phyloP scores from a whole-genome alignment of 495 filamentous ascomycete genomes.

The Neurospora hispaniola region DNA sequence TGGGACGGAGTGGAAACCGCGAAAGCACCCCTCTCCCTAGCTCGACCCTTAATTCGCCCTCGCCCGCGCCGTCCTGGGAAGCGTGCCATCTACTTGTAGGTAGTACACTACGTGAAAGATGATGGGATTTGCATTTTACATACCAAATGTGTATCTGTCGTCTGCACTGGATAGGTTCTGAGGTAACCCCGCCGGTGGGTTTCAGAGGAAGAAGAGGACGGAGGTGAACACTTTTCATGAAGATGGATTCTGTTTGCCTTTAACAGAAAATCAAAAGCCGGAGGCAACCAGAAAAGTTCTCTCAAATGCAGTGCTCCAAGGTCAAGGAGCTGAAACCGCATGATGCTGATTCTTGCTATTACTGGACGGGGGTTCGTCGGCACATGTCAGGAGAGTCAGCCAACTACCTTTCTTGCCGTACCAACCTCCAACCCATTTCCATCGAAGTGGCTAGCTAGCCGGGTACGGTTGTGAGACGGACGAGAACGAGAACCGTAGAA shows the following conservation, averaged over 20 bases:
- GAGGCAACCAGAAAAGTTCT: background rate
- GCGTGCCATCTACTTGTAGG: background rate
- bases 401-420: background rate
- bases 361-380: background rate
- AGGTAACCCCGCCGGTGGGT: background rate
- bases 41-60: background rate
- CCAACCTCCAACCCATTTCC: background rate
- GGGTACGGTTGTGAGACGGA: background rate
- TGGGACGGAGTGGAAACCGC: background rate
- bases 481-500: background rate
- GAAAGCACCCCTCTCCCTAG: background rate
- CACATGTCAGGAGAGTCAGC: background rate
- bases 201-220: background rate
- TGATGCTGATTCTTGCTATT: background rate
- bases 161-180: background rate
- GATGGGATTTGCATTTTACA: background rate
- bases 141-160: background rate
- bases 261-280: background rate
- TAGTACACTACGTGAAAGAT: background rate
- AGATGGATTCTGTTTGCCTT: background rate
- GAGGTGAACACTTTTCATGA: background rate
- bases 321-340: background rate
- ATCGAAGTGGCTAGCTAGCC: background rate
- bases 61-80: background rate
- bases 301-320: background rate